Percentiles rank a stretch among this genome's conserved stretches.
Evolutionary conservation across 345 rosid genomes (phyloP).

Genomic region (Citrus reticulata): DNA sequence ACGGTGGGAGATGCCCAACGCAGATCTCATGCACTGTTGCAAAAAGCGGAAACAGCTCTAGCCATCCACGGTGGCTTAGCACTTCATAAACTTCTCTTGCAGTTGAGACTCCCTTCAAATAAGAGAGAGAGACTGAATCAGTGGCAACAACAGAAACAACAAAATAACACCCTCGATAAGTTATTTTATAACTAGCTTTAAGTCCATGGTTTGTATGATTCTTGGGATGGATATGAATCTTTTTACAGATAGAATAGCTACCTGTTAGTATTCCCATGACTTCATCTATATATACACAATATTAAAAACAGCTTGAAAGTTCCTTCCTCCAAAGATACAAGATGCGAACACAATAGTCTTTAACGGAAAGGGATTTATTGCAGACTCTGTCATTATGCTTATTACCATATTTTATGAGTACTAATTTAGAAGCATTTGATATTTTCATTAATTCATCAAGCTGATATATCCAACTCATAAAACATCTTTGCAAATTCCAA

Average conservation of each 20-base stretch:
- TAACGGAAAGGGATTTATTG: not conserved
- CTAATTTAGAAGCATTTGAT: not conserved
- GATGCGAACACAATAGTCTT: not conserved
- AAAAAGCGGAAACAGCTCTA: conserved; percentile 77
- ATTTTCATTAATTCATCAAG: not conserved
- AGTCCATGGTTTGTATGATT: not conserved
- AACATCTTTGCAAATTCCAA: not conserved
- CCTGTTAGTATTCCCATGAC: not conserved
- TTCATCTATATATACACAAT: not conserved
- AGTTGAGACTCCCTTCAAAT: conserved; percentile 73
- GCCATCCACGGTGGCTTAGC: conserved; percentile 73
- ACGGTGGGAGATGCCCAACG: conserved; percentile 68
- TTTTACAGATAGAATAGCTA: not conserved
- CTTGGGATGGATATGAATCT: not conserved
- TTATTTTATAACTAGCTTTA: not conserved
- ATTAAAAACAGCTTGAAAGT: not conserved
- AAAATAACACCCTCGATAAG: not conserved
- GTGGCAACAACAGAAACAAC: not conserved
- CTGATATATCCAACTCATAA: not conserved
- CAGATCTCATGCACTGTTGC: conserved; percentile 79
- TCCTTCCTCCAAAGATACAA: not conserved
- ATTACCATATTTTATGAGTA: not conserved
- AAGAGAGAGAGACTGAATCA: conserved; percentile 3
- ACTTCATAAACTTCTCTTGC: conserved; percentile 89
- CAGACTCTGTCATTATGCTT: not conserved